phyloP scores from a whole-genome alignment of 2,329 filamentous ascomycete genomes.

The Pseudogymnoascus sp. region DNA sequence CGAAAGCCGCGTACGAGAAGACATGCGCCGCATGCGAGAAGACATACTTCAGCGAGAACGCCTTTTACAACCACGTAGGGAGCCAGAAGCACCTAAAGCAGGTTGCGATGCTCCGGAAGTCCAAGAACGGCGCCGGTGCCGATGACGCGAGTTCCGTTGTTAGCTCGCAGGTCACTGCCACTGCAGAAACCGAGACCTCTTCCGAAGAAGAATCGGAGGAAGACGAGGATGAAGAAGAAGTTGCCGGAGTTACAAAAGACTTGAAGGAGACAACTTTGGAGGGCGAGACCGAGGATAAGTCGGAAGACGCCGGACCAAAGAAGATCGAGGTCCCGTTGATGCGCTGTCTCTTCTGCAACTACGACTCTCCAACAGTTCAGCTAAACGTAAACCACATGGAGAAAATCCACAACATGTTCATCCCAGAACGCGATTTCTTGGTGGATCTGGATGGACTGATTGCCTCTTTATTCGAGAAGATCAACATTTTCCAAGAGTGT shows the following conservation, averaged over 20 bases:
- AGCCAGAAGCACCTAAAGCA: conserved; percentile 82
- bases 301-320: conserved; percentile 37
- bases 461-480: conserved; percentile 66
- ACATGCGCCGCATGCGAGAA: conserved; percentile 75
- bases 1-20: conserved; percentile 82
- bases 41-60: conserved; percentile 94
- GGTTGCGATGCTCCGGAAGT: conserved; percentile 40
- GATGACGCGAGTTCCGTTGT: conserved; percentile 75
- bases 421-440: conserved; percentile 80
- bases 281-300: conserved; percentile 21
- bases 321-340: conserved; percentile 25
- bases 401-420: conserved; percentile 87
- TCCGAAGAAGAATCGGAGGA: conserved; percentile 67
- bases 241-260: conserved; percentile 51
- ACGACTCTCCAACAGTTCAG: conserved; percentile 63
- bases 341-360: conserved; percentile 85
- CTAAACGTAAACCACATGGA: conserved; percentile 84
- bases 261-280: conserved; percentile 19
- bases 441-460: conserved; percentile 76
- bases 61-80: conserved; percentile 82
- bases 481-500: conserved; percentile 74
- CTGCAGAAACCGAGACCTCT: conserved; percentile 40
- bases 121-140: conserved; percentile 30
- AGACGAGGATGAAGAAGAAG: conserved; percentile 63
- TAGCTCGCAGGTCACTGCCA: conserved; percentile 42